Evolutionary conservation across 202 grass and related monocot genomes (phyloP), one percentile per base, ranked within the genome.

Genomic region (Alloteropsis angusta): DNA sequence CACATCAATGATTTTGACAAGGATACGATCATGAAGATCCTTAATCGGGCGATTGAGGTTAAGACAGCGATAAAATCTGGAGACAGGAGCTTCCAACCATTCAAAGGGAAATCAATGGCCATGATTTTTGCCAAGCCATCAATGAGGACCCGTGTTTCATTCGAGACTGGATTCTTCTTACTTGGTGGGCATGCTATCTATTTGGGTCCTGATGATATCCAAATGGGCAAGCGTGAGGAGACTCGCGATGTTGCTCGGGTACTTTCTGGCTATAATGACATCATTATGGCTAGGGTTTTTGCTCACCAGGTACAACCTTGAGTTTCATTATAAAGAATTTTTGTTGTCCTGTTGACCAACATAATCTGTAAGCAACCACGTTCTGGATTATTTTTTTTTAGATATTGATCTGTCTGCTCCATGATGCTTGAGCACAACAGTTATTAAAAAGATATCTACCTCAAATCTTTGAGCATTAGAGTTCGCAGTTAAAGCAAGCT

Each of bases 41-140:
- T 99, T 28, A 90, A 93, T 72, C 79, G 42, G 9, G 96, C 96
- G 0, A 83, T 85, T 56, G 96, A 99, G 80, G 88, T 99, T 5
- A 99, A 99, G 74, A 43, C 76, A 74, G 42, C 80, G 39, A 75
- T 99, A 68, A 99, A 99, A 78, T 99, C 96, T 55, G 96, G 92
- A 74, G 96, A 99, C 52, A 93, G 79, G 82, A 87, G 87, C 45
- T 99, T 89, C 81, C 92, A 90, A 48, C 96, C 96, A 0, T 99
- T 99, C 79, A 91, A 96, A 82, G 96, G 96, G 18, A 99, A 84
- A 79, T 88, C 92, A 39, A 99, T 99, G 96, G 96, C 96, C 32
- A 96, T 99, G 96, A 88, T 99, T 61, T 96, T 99, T 86, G 84
- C 96, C 55, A 99, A 99, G 75, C 96, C 96, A 38, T 99, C 92